Evolutionary conservation across 108 stramenopile species (phyloP).

Genomic region (Epipyxis sp.): DNA sequence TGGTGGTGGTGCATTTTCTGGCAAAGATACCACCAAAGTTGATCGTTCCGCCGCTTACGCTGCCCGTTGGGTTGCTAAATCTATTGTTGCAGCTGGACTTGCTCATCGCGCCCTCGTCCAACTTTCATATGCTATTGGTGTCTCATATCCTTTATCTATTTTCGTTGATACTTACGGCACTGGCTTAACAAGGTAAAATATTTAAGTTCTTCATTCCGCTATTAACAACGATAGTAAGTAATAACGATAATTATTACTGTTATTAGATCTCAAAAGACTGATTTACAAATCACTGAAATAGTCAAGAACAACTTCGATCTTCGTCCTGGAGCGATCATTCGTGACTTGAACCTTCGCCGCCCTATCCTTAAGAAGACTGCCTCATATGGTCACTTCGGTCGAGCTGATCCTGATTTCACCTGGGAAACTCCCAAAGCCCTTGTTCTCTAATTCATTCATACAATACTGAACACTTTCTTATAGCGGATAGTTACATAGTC

Average conservation of each 20-base stretch:
- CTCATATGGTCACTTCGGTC: constrained; percentile 95
- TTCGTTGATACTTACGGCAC: constrained; percentile 90
- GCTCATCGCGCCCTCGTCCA: constrained; percentile 81
- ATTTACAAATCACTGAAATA: constrained; percentile 78
- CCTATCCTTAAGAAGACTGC: constrained; percentile 94
- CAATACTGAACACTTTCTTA: no score
- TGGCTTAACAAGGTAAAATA: no score
- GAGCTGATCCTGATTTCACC: constrained; percentile 84
- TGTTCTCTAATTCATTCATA: constrained; percentile 55
- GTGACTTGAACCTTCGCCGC: constrained; percentile 81
- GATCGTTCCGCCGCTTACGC: constrained; percentile 92
- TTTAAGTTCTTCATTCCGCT: no score
- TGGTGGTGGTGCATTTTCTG: constrained; percentile 91
- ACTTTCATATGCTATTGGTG: constrained; percentile 90
- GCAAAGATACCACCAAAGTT: constrained; percentile 92
- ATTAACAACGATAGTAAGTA: no score
- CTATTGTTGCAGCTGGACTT: constrained; percentile 78
- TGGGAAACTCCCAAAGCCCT: constrained; percentile 85
- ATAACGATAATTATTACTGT: no score
- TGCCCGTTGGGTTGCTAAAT: constrained; percentile 93
- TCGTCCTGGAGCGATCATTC: constrained; percentile 85
- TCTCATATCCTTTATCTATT: constrained; percentile 80
- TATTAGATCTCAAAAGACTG: constrained; percentile 76
- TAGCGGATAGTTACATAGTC: no score
- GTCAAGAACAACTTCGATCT: constrained; percentile 93